Percentiles rank a stretch among this genome's conserved stretches.
Evolutionary conservation across 2,329 filamentous ascomycete species (phyloP).

Genomic region (Reticulascus tulasneorum): DNA sequence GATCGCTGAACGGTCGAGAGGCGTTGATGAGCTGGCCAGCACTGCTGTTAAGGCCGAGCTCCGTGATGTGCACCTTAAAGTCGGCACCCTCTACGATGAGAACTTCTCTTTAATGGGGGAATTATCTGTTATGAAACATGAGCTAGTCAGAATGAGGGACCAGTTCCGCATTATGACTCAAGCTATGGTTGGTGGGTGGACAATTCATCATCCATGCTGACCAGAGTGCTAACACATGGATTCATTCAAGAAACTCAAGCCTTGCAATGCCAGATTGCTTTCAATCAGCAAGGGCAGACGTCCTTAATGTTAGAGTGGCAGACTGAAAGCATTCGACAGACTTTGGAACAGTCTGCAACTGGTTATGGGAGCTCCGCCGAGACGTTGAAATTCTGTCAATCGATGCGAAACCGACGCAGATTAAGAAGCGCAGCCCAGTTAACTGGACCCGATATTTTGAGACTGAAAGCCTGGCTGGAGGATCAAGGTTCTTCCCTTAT

Average conservation of each 20-base stretch:
- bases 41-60: background rate
- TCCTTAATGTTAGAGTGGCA: too few species aligned
- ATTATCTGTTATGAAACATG: too few species aligned
- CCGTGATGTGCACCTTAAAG: background rate
- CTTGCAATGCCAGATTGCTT: background rate
- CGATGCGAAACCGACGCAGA: background rate
- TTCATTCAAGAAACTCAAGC: background rate
- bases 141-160: too few species aligned
- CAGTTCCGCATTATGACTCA: background rate
- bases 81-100: background rate
- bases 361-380: background rate
- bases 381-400: background rate
- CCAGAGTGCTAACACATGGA: background rate
- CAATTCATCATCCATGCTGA: too few species aligned
- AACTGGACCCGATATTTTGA: fast-evolving
- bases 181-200: background rate
- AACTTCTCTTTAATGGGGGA: too few species aligned
- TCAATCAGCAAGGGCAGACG: background rate
- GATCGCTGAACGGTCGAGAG: background rate
- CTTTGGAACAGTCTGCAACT: background rate
- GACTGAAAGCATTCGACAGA: background rate
- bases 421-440: background rate
- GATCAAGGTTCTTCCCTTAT: background rate
- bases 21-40: background rate
- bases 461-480: background rate